Evolutionary conservation across 176 grass and related monocot species (phyloP), one percentile per base, ranked within the genome.

Genomic region (Raddia guianensis): DNA sequence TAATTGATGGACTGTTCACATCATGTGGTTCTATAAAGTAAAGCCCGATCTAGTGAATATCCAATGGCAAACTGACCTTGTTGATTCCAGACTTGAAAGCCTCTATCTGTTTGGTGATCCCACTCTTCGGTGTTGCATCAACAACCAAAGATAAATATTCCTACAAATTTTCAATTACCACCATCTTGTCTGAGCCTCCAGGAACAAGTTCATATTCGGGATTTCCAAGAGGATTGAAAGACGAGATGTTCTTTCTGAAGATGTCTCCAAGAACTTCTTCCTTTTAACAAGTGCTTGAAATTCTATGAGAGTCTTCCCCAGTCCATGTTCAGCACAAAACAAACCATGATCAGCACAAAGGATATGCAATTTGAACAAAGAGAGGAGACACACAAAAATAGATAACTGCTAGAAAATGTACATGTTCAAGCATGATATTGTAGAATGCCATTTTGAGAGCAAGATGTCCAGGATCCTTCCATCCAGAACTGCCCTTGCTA

Each of bases 381-480:
- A 79, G 34, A 74, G 27, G 60, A 49, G 60, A 57, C 47, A 42
- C 12, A 66, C 37, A 34, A 75, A 12, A 66, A 9, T 16, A 9
- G 11, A 82, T 72, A 34, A 81, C 71, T 71, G 15, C 20, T 79
- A 79, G 72, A 75, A 81, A 55, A 12, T 79, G 49, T 90, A 98
- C 95, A 86, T 93, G 86, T 12, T 75, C 86, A 78, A 94, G 88
- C 68, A 98, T 87, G 77, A 89, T 66, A 81, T 89, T 98, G 76
- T 93, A 94, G 71, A 98, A 93, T 63, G 90, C 72, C 27, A 27
- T 72, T 78, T 98, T 64, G 92, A 98, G 73, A 98, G 84, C 16
- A 90, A 63, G 14, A 98, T 88, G 75, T 95, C 92, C 12, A 98
- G 65, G 16, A 94, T 91, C 74, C 92, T 90, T 66, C 88, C 84